Evolutionary conservation across 352 stramenopile genomes (phyloP), one percentile per base, ranked within the genome.

Genomic region (Globisporangium yorkense): DNA sequence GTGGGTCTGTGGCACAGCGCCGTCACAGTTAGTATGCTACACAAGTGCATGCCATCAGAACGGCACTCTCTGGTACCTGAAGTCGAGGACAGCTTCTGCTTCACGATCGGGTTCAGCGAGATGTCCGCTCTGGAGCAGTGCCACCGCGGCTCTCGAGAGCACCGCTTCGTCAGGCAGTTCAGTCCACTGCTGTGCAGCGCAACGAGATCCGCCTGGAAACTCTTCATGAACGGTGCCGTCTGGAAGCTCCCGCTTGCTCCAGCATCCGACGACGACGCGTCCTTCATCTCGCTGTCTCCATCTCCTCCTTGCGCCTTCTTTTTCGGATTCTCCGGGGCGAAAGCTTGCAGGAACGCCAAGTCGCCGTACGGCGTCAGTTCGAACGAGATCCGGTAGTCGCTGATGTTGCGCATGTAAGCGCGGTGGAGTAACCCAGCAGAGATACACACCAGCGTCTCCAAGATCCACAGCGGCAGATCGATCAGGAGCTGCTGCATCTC

Each of bases 301-400:
- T 41, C 50, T 1, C 13, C 33, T 67, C 57, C 37, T 20, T 50
- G 54, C 51, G 20, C 20, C 18, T 45, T 68, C 50, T 66, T 70
- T 24, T 72, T 74, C 24, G 56, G 12, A 5, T 53, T 58, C 60
- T 91, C 80, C 2, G 78, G 74, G 1, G 74, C 76, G 65, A 94
- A 92, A 5, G 80, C 84, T 31, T 87, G 69, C 33, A 92, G 61
- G 45, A 92, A 74, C 29, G 84, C 84, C 47, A 94, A 51, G 41
- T 94, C 84, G 3, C 84, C 82, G 54, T 92, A 94, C 7, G 84
- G 84, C 53, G 72, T 89, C 48, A 94, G 63, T 57, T 92, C 84
- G 39, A 91, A 94, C 41, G 80, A 86, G 35, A 91, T 71, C 56
- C 82, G 84, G 46, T 89, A 88, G 54, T 91, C 80, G 59, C 80